Conservation (phyloP, 1,284 basidiomycete species). For the Blastosporella zonata region DNA sequence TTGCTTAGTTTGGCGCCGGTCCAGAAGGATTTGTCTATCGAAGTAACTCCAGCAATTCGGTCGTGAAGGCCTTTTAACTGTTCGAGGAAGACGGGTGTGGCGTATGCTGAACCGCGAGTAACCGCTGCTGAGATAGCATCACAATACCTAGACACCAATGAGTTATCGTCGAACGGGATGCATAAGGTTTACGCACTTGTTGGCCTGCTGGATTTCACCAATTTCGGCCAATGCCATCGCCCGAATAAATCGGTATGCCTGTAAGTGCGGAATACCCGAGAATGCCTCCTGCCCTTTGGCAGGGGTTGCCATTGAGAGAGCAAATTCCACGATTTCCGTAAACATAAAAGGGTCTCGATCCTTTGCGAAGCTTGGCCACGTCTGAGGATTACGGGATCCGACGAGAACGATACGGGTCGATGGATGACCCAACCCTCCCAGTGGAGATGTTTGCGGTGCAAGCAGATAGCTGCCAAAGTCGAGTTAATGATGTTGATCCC, state of each 20-base stretch:
- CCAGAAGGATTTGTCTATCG: slow-evolving; percentile 78
- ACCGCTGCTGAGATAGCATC: slow-evolving; percentile 82
- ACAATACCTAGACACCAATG: slow-evolving; percentile 77
- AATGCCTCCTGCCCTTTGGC: slow-evolving; percentile 88
- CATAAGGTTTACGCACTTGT: slow-evolving; percentile 46
- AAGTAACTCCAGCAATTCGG: slow-evolving; percentile 75
- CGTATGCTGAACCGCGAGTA: slow-evolving; percentile 65
- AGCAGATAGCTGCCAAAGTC: slow-evolving; percentile 71
- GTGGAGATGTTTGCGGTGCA: slow-evolving; percentile 77
- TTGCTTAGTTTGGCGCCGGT: slow-evolving; percentile 78
- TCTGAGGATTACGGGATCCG: slow-evolving; percentile 59
- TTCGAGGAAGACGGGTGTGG: slow-evolving; percentile 64
- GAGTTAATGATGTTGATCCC: slow-evolving; percentile 1
- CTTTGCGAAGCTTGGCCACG: slow-evolving; percentile 53
- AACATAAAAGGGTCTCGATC: slow-evolving; percentile 83
- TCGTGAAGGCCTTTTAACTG: slow-evolving; percentile 83
- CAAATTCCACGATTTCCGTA: slow-evolving; percentile 93
- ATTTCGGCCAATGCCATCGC: slow-evolving; percentile 79
- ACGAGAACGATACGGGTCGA: slow-evolving; percentile 64
- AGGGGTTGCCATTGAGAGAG: slow-evolving; percentile 69
- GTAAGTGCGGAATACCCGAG: slow-evolving; percentile 79
- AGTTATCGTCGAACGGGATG: slow-evolving; percentile 2
- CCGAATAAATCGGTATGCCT: slow-evolving; percentile 85
- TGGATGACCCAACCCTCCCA: slow-evolving; percentile 66
- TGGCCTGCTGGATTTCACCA: slow-evolving; percentile 72